Base-by-base conservation (phyloP, 371 early-diverging fungal species). In the Mucor indicus region DNA sequence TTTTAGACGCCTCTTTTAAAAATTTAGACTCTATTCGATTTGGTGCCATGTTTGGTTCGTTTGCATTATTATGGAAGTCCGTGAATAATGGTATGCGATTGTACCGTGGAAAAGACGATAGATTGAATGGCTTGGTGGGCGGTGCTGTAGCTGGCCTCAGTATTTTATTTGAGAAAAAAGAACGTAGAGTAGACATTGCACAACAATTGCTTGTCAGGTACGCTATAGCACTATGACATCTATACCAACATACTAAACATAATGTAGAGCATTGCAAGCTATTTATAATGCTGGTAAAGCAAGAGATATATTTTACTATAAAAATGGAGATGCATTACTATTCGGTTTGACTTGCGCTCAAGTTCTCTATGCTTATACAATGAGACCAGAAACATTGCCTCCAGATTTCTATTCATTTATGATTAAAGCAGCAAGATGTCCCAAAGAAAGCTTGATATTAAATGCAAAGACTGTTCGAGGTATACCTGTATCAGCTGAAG, bases 31-130 rank as follows among this genome's bases (percentile, higher is more conserved):
- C 74, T 22, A 8, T 79, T 25, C 84, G 89, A 16, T 88, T 87
- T 59, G 89, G 81, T 27, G 69, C 70, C 35, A 84, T 84, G 79
- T 76, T 89, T 72, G 89, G 88, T 4, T 67, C 67, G 30, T 90
- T 89, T 62, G 77, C 87, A 20, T 75, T 88, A 29, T 50, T 86
- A 11, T 90, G 87, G 87, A 87, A 88, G 53, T 67, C 83, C 7
- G 67, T 88, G 51, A 84, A 83, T 55, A 87, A 88, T 61, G 63
- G 73, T 9, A 68, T 88, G 53, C 64, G 75, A n/a, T 39, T 72
- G 22, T 67, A 74, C 43, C 66, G 84, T 11, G 71, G 72, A 19
- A 77, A 70, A 47, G 82, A 84, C 16, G 84, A 84, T 63, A 60
- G 79, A 32, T 57, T 80, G 50, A 82, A 84, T 52, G 81, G 81